Base-by-base conservation (phyloP, 805 yeast species). In the Grigorovia jiainica region DNA sequence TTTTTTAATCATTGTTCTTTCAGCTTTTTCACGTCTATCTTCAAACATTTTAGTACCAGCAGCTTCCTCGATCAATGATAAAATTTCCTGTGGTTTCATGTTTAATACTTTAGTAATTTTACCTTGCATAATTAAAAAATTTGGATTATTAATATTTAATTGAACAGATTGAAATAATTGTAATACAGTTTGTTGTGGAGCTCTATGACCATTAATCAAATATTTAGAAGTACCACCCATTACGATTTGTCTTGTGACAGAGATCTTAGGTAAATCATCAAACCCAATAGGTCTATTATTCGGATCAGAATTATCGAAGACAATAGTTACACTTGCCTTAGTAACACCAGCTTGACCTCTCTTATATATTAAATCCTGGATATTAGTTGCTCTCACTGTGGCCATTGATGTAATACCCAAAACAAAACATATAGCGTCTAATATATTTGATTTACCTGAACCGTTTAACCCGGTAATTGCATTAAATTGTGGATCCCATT, bases 291-390 rank as follows among this genome's bases (percentile, higher is more conserved):
- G 98, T 0, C 90, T 78, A 47, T 76, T 79, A 2, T 74, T 58
- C 42, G 74, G 71, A 51, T 90, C 97, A 10, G 73, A 54, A 55
- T 92, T 94, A 62, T 90, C 95, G 59, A 92, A 94, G 1, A 92
- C 95, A 41, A 92, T 87, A 0, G 97, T 89, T 1, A 92, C 98
- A 55, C 92, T 81, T 1, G 98, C 98, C 58, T 87, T 89, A 1
- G 97, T 89, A 11, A 90, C 90, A 50, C 97, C 97, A 0, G 98
- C 97, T 60, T 92, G 98, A 10, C 98, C 98, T 52, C 97, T 76
- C 54, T 92, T 92, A 61, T 92, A 92, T 39, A 92, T 92, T 58
- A 92, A 74, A 61, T 92, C 99, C 57, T 90, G 97, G 33, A 89
- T 67, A 56, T 82, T 89, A 5, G 87, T 80, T 0, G 98, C 99